Percentiles rank a stretch among this genome's conserved stretches.
These are phyloP conservation scores for Paralagenidium karlingii DNA, from an alignment of 352 stramenopile species.

Conservation along the genomic window DNA sequence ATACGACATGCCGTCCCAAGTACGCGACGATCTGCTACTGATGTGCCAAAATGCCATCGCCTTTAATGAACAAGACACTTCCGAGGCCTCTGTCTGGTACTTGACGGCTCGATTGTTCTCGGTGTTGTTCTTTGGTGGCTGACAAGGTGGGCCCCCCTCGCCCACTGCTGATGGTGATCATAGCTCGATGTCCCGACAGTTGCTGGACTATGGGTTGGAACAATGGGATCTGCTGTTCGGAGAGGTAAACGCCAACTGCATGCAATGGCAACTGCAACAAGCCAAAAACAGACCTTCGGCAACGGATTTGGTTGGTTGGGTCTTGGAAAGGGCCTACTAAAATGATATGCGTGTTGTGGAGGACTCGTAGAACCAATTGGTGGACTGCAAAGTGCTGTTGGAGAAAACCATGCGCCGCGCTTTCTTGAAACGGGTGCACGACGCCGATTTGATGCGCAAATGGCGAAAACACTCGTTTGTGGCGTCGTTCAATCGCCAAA, in stretches of 20 bases:
- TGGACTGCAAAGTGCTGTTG: conserved; percentile 44
- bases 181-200: neutral
- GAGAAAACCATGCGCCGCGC: conserved; percentile 33
- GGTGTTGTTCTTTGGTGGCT: neutral
- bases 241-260: neutral
- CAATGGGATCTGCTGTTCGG: neutral
- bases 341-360: neutral
- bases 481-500: conserved; percentile 62
- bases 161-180: neutral
- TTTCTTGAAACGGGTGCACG: conserved; percentile 40
- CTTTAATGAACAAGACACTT: conserved; percentile 75
- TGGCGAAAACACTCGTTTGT: conserved; percentile 81
- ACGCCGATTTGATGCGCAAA: conserved; percentile 21
- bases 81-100: conserved; percentile 60
- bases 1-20: conserved; percentile 41
- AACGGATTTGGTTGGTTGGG: neutral
- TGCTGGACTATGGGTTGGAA: neutral
- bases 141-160: neutral
- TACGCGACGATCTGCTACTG: conserved; percentile 58
- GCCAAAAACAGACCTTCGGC: neutral
- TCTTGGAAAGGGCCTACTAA: no score
- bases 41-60: conserved; percentile 81
- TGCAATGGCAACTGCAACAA: neutral
- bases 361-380: conserved; percentile 36
- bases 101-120: conserved; percentile 1